Evolutionary conservation across 306 rosid genomes (phyloP).

Genomic region (Castanopsis chinensis): DNA sequence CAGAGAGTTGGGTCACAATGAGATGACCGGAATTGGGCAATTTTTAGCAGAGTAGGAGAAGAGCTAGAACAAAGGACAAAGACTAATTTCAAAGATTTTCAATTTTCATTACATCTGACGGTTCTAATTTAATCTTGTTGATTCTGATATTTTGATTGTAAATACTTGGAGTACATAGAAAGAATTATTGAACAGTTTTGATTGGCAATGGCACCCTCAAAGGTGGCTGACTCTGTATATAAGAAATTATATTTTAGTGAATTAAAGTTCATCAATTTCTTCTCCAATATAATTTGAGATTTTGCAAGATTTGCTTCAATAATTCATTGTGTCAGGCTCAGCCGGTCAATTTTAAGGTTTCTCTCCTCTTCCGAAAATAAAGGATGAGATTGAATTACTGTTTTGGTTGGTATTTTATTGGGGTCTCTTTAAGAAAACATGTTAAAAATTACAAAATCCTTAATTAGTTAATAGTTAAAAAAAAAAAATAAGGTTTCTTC

Average conservation of each 20-base stretch:
- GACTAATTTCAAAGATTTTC: not conserved
- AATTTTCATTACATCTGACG: conserved; percentile 5
- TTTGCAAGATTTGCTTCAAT: not conserved
- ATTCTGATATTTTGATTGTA: conserved; percentile 20
- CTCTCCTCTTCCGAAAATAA: not conserved
- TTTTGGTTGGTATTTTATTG: not conserved
- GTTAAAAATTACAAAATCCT: too few relatives aligned
- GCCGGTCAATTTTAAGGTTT: too few relatives aligned
- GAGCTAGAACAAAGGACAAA: not conserved
- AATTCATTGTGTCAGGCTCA: too few relatives aligned
- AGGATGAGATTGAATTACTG: not conserved
- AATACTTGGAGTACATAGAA: not conserved
- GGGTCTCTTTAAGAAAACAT: not conserved
- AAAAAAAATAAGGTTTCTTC: not conserved
- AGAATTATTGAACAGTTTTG: conserved; percentile 16
- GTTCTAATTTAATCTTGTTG: conserved; percentile 23
- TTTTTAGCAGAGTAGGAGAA: not conserved
- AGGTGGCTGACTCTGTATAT: conserved; percentile 30
- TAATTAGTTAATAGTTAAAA: not conserved
- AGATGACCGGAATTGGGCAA: conserved; percentile 30
- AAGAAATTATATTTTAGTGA: not conserved
- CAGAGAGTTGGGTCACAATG: conserved; percentile 48
- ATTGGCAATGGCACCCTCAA: conserved; percentile 1
- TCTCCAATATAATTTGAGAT: not conserved
- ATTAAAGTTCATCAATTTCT: not conserved